Conservation (phyloP, 2,329 filamentous ascomycete species). For the Xylaria sp. region DNA sequence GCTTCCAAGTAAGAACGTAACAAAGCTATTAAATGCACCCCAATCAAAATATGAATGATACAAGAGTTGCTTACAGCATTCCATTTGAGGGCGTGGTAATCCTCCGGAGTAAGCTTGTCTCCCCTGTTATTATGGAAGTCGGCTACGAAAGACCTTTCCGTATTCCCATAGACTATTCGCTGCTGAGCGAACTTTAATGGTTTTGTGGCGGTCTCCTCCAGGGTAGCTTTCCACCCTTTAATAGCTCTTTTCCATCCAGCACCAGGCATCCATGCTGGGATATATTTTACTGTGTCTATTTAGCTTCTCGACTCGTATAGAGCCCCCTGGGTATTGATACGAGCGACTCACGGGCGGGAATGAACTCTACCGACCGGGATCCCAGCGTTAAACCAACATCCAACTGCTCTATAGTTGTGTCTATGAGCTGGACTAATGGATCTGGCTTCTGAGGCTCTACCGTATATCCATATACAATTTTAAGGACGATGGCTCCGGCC, state of each 20-base stretch:
- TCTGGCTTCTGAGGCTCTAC: conserved; percentile 41
- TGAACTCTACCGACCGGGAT: conserved; percentile 45
- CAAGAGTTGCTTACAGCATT: conserved; percentile 27
- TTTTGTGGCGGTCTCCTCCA: conserved; percentile 31
- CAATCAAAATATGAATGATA: background rate
- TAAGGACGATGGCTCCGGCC: conserved; percentile 46
- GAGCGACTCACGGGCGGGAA: conserved; percentile 42
- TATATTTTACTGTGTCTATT: conserved; percentile 35
- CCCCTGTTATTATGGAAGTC: conserved; percentile 28
- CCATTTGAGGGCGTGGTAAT: conserved; percentile 38
- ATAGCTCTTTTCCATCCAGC: conserved; percentile 43
- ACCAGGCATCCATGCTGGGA: conserved; percentile 49
- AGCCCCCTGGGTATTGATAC: background rate
- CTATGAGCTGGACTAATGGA: conserved; percentile 41
- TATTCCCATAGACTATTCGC: conserved; percentile 36
- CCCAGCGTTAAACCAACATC: conserved; percentile 34
- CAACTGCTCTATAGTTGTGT: conserved; percentile 42
- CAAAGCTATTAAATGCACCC: background rate
- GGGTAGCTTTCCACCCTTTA: conserved; percentile 28
- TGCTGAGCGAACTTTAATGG: conserved; percentile 43
- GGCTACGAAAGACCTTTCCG: conserved; percentile 36
- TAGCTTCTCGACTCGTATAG: background rate
- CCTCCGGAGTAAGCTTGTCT: conserved; percentile 22
- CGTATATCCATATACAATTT: conserved; percentile 48
- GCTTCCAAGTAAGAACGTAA: background rate